Evolutionary conservation across 1,284 basidiomycete genomes (phyloP).

Genomic region (Clitocybe nebularis): DNA sequence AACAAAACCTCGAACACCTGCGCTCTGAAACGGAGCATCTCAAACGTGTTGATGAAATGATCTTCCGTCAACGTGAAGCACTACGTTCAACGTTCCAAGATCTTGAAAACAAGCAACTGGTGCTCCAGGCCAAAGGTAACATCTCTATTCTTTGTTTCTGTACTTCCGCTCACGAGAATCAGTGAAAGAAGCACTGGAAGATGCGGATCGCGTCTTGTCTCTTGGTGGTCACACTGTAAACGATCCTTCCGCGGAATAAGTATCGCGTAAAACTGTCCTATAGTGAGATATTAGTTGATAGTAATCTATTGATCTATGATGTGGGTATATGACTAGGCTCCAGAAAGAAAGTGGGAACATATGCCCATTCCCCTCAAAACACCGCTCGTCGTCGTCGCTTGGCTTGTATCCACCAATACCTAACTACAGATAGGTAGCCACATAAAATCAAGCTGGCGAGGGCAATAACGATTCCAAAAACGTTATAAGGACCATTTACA

Average conservation of each 20-base stretch:
- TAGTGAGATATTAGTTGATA: too few relatives aligned
- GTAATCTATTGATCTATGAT: too few relatives aligned
- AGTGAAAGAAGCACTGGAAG: constrained; percentile 58
- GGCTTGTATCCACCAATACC: constrained; percentile 57
- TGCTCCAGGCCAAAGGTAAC: constrained; percentile 56
- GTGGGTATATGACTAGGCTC: too few relatives aligned
- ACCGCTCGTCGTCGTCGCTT: constrained; percentile 33
- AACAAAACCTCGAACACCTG: constrained; percentile 48
- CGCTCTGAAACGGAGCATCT: constrained; percentile 55
- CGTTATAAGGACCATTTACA: constrained; percentile 29
- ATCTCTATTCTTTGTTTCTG: neutral
- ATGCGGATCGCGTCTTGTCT: constrained; percentile 40
- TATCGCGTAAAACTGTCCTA: too few relatives aligned
- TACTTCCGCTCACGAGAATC: neutral
- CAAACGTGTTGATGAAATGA: constrained; percentile 48
- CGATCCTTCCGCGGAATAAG: too few relatives aligned
- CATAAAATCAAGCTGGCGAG: constrained; percentile 35
- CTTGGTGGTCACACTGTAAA: too few relatives aligned
- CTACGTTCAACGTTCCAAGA: constrained; percentile 48
- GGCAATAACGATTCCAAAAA: constrained; percentile 49
- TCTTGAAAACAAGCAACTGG: constrained; percentile 51
- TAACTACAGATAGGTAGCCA: constrained; percentile 39
- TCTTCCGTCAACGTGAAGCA: constrained; percentile 50
- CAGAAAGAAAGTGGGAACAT: too few relatives aligned
- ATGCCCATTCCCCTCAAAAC: too few relatives aligned